phyloP scores from a whole-genome alignment of 1,284 basidiomycete genomes.

The Anthracocystis setariae region DNA sequence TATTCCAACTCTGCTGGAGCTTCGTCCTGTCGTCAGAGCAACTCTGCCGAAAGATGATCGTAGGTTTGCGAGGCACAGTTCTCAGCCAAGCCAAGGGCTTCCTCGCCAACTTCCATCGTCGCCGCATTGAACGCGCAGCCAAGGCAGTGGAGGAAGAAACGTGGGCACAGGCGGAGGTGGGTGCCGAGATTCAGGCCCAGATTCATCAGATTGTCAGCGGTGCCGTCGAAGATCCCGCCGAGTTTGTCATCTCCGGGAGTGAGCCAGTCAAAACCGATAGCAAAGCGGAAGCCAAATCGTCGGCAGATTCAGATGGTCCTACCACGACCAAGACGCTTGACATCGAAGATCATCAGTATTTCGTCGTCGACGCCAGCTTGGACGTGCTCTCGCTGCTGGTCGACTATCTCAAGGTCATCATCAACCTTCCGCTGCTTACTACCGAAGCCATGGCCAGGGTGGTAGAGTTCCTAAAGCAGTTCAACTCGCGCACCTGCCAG shows the following conservation, averaged over 20 bases:
- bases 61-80: constrained; percentile 75
- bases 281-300: not conserved
- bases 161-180: constrained; percentile 84
- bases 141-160: constrained; percentile 90
- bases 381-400: constrained; percentile 79
- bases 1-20: constrained; percentile 86
- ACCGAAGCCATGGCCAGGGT: constrained; percentile 93
- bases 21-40: constrained; percentile 89
- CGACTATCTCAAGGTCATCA: constrained; percentile 88
- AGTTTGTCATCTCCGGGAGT: constrained; percentile 65
- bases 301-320: constrained; percentile 3
- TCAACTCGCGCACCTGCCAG: constrained; percentile 98
- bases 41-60: constrained; percentile 87
- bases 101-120: constrained; percentile 84
- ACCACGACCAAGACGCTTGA: constrained; percentile 74
- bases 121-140: constrained; percentile 82
- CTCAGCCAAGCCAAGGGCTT: constrained; percentile 82
- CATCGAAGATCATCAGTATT: constrained; percentile 76
- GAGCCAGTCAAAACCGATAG: constrained; percentile 1
- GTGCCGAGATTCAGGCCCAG: constrained; percentile 75
- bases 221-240: constrained; percentile 82
- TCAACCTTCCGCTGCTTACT: constrained; percentile 86
- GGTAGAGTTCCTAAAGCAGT: constrained; percentile 88
- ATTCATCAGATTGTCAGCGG: constrained; percentile 80
- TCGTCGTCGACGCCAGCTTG: constrained; percentile 82